Evolutionary conservation across 164 flowering plant genomes (phyloP).

Genomic region (Vitis vinifera): DNA sequence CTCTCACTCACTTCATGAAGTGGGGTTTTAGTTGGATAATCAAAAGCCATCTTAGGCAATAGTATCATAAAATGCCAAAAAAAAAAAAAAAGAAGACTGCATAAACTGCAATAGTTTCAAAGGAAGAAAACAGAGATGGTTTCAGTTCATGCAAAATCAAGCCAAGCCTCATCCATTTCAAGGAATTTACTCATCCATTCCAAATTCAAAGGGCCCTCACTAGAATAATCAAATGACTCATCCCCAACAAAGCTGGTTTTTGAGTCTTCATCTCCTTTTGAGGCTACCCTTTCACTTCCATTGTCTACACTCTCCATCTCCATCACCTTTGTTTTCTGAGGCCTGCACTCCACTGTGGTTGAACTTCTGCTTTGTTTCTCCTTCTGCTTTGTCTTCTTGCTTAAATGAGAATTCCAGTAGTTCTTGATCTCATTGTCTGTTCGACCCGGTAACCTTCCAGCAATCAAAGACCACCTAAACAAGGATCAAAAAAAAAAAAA

Average conservation of each 20-base stretch:
- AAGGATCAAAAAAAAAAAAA: background rate
- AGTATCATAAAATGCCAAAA: background rate
- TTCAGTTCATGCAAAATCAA: slow-evolving; percentile 6
- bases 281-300: background rate
- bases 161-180: slow-evolving; percentile 23
- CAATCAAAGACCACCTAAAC: slow-evolving; percentile 43
- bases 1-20: too few relatives aligned
- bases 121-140: background rate
- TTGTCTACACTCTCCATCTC: background rate
- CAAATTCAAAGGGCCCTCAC: slow-evolving; percentile 23
- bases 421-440: slow-evolving; percentile 39
- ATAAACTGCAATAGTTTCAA: too few relatives aligned
- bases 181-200: slow-evolving; percentile 28
- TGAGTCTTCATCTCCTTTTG: slow-evolving; percentile 3
- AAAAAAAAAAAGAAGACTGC: background rate
- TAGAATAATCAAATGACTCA: slow-evolving; percentile 15
- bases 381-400: slow-evolving; percentile 21
- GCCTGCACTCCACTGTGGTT: background rate
- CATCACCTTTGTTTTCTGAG: background rate
- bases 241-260: slow-evolving; percentile 2
- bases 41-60: too few relatives aligned
- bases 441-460: slow-evolving; percentile 36
- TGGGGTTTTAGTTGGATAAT: too few relatives aligned
- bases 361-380: slow-evolving; percentile 7
- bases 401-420: slow-evolving; percentile 40